Percentiles rank a stretch among this genome's conserved stretches.
These are phyloP conservation scores for Blastobotrys buckinghamii DNA, from an alignment of 1,139 yeast species.

Conservation along the genomic window DNA sequence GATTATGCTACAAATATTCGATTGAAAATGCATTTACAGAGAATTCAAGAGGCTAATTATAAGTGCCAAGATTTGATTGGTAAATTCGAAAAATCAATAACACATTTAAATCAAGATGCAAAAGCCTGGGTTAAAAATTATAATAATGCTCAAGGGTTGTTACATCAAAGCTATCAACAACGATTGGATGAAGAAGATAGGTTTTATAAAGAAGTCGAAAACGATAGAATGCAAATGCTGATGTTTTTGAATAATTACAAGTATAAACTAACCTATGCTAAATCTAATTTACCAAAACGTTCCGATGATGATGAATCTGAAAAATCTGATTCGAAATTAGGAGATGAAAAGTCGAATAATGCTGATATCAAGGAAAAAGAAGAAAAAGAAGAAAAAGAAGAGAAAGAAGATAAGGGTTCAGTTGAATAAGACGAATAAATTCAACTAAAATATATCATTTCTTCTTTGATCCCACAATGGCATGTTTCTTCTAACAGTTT, in stretches of 20 bases:
- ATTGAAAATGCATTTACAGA: conserved; percentile 25
- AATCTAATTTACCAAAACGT: conserved; percentile 6
- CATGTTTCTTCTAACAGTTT: conserved; percentile 57
- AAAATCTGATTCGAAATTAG: too few relatives aligned
- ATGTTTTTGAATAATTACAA: conserved; percentile 16
- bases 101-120: conserved; percentile 18
- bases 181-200: conserved; percentile 22
- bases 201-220: conserved; percentile 17
- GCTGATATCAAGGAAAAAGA: too few relatives aligned
- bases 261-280: conserved; percentile 13
- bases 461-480: conserved; percentile 71
- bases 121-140: conserved; percentile 20
- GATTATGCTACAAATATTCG: conserved; percentile 20
- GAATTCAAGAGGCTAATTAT: conserved; percentile 22
- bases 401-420: conserved; percentile 11
- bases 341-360: too few relatives aligned
- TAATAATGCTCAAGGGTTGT: conserved; percentile 16
- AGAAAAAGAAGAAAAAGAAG: neutral
- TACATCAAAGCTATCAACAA: conserved; percentile 21
- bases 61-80: conserved; percentile 20
- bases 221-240: conserved; percentile 18
- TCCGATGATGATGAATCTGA: too few relatives aligned
- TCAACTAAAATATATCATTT: conserved; percentile 43
- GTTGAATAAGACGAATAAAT: too few relatives aligned
- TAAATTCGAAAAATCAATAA: conserved; percentile 22